Conservation (phyloP, 169 alveolate genomes). For the Prorocentrum cordatum region DNA sequence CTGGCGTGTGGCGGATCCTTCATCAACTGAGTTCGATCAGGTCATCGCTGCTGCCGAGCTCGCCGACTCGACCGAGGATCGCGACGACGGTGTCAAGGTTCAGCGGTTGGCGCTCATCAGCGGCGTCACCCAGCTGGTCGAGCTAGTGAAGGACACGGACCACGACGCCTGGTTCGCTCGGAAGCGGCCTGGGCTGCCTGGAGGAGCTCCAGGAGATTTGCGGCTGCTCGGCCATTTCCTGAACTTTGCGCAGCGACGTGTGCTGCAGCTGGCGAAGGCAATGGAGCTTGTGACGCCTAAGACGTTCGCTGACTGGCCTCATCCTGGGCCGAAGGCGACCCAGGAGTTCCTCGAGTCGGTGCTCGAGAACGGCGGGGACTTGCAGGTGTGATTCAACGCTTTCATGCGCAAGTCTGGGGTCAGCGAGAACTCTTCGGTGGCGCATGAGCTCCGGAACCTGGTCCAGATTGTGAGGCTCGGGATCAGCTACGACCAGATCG, state of each 20-base stretch:
- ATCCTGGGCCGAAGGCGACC: constrained; percentile 10
- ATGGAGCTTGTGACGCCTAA: no score
- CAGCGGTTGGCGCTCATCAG: no score
- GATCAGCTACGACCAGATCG: constrained; percentile 12
- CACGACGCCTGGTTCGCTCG: background rate
- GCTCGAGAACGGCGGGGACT: constrained; percentile 6
- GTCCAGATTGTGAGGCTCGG: background rate
- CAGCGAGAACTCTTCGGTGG: background rate
- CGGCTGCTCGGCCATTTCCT: background rate
- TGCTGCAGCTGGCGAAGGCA: no score
- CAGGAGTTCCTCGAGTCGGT: background rate
- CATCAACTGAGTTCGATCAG: no score
- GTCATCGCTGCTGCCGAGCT: no score
- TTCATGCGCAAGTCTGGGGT: background rate
- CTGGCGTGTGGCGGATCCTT: no score
- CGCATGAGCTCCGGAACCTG: background rate
- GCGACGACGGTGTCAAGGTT: no score
- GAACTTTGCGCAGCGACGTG: no score
- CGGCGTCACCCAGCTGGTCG: no score
- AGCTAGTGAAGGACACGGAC: no score
- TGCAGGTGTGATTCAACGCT: background rate
- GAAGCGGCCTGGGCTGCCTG: constrained; percentile 16
- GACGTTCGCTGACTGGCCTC: background rate
- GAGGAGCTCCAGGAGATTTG: constrained; percentile 15
- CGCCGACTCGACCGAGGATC: no score